Evolutionary conservation across 1,284 basidiomycete genomes (phyloP).

Genomic region (Waitea zeae): DNA sequence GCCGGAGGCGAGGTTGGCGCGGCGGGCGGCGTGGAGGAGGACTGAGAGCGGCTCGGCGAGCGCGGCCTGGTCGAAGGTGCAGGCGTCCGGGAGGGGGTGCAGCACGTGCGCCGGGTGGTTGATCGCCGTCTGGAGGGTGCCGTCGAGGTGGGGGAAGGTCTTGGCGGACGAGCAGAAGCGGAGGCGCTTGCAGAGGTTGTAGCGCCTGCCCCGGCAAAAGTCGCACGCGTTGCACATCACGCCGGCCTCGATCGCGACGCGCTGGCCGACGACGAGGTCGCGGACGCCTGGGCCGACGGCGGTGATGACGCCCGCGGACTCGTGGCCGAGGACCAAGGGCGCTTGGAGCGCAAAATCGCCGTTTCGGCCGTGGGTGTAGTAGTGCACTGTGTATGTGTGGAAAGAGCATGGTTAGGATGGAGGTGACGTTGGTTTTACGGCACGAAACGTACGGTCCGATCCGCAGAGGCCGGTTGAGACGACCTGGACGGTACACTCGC

Average conservation of each 20-base stretch:
- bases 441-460: conserved; percentile 53
- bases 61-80: conserved; percentile 66
- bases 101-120: conserved; percentile 77
- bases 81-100: conserved; percentile 72
- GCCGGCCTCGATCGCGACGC: conserved; percentile 90
- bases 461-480: conserved; percentile 84
- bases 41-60: conserved; percentile 87
- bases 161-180: conserved; percentile 83
- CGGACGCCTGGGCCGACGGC: conserved; percentile 52
- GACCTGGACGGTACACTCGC: conserved; percentile 60
- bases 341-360: conserved; percentile 78
- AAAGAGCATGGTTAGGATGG: no score
- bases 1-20: conserved; percentile 39
- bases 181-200: conserved; percentile 86
- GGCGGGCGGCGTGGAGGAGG: conserved; percentile 67
- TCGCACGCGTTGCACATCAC: conserved; percentile 67
- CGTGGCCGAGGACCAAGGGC: conserved; percentile 83
- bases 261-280: conserved; percentile 62
- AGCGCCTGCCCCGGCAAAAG: conserved; percentile 60
- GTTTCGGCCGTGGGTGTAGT: conserved; percentile 78
- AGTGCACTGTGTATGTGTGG: conserved; percentile 46
- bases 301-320: conserved; percentile 72
- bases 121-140: conserved; percentile 77
- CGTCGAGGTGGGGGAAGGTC: conserved; percentile 86
- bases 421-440: no score